Evolutionary conservation across 805 yeast genomes (phyloP).

Genomic region (Candida coleopterorum): DNA sequence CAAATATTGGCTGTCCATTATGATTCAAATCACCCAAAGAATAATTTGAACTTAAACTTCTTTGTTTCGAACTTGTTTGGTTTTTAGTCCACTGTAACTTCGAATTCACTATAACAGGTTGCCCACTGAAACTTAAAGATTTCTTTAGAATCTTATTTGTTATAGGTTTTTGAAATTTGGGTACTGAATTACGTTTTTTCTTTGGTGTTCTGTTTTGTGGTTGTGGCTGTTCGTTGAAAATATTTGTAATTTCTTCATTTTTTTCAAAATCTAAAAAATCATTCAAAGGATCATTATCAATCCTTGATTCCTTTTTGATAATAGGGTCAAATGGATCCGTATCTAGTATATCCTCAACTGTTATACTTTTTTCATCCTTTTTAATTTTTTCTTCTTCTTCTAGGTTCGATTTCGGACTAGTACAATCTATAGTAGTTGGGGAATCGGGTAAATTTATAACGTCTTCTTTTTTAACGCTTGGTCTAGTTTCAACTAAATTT

Average conservation of each 20-base stretch:
- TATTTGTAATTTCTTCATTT: slow-evolving; percentile 2
- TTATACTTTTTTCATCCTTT: slow-evolving; percentile 5
- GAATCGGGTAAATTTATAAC: slow-evolving; percentile 1
- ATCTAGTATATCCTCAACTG: slow-evolving; percentile 14
- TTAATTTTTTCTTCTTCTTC: background rate
- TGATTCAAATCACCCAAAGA: slow-evolving; percentile 7
- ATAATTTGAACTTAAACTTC: slow-evolving; percentile 3
- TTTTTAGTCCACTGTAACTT: slow-evolving; percentile 8
- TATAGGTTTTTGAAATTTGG: slow-evolving; percentile 1
- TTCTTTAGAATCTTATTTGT: slow-evolving; percentile 11
- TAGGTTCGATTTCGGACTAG: slow-evolving; percentile 4
- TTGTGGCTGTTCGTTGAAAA: background rate
- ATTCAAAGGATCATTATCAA: slow-evolving; percentile 5
- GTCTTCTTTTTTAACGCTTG: background rate
- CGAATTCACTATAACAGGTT: slow-evolving; percentile 6
- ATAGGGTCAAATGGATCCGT: slow-evolving; percentile 13
- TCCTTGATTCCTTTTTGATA: slow-evolving; percentile 3
- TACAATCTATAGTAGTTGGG: slow-evolving; percentile 7
- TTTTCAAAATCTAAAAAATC: slow-evolving; percentile 12
- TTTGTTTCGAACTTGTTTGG: background rate
- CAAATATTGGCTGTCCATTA: slow-evolving; percentile 12
- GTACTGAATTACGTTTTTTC: slow-evolving; percentile 7
- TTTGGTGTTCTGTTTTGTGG: slow-evolving; percentile 1
- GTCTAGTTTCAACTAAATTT: background rate
- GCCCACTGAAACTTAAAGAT: slow-evolving; percentile 12